Evolutionary conservation across 31 red algal species (phyloP).

Genomic region (Endocladia muricata): DNA sequence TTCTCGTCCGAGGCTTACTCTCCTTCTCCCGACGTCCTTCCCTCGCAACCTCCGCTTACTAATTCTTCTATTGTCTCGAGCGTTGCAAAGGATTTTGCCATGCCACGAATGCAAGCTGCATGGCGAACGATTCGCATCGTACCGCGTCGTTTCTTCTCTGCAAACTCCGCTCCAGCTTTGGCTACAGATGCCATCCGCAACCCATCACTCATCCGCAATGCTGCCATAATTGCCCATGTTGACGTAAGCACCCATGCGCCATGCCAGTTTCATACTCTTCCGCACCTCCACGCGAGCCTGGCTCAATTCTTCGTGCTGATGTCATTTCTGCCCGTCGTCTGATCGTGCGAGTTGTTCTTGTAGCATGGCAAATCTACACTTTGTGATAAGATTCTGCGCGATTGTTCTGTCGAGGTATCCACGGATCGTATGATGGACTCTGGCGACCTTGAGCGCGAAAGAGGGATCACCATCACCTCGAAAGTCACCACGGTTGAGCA

Average conservation of each 20-base stretch:
- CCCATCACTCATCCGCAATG: conserved; percentile 55
- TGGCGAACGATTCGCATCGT: too few species aligned
- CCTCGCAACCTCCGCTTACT: too few species aligned
- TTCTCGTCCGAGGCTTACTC: too few species aligned
- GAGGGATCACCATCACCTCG: conserved; percentile 88
- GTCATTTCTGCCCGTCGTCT: not conserved
- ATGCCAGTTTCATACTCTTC: not conserved
- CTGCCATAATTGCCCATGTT: conserved; percentile 85
- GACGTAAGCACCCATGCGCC: conserved; percentile 25
- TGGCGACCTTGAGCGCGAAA: conserved; percentile 80
- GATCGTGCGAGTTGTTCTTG: too few species aligned
- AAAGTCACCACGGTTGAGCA: conserved; percentile 81
- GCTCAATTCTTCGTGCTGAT: too few species aligned
- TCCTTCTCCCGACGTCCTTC: too few species aligned
- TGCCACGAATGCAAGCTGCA: too few species aligned
- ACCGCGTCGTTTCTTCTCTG: conserved; percentile 1
- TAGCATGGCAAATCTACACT: conserved; percentile 83
- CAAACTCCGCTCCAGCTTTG: not conserved
- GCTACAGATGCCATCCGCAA: conserved; percentile 16
- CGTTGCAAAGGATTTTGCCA: too few species aligned
- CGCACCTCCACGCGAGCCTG: not conserved
- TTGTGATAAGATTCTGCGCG: conserved; percentile 76
- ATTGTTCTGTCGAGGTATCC: conserved; percentile 53
- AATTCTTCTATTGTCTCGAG: too few species aligned
- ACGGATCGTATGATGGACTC: conserved; percentile 89